Conservation (phyloP, 2,329 filamentous ascomycete species). For the Fusarium phyllophilum region DNA sequence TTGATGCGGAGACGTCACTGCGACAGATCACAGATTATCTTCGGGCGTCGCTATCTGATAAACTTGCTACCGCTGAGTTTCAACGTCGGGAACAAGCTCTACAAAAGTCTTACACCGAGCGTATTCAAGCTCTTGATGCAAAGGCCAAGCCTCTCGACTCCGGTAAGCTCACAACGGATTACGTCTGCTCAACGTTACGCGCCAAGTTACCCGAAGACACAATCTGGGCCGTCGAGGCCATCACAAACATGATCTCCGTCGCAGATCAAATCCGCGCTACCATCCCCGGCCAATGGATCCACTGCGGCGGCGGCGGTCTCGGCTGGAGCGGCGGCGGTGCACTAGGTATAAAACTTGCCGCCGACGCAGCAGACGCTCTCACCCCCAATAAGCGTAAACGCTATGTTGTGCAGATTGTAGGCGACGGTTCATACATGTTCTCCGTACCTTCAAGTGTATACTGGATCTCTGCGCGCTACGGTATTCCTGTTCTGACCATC, state of each 20-base stretch:
- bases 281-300: slow-evolving; percentile 9
- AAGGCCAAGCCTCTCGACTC: not conserved
- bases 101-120: not conserved
- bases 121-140: not conserved
- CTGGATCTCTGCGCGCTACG: slow-evolving; percentile 21
- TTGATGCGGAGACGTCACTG: not conserved
- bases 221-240: slow-evolving; percentile 7
- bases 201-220: not conserved
- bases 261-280: slow-evolving; percentile 11
- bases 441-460: slow-evolving; percentile 15
- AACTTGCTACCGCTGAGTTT: not conserved
- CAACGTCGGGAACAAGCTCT: not conserved
- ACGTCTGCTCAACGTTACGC: not conserved
- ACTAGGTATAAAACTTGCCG: slow-evolving; percentile 3
- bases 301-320: slow-evolving; percentile 15
- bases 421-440: slow-evolving; percentile 28
- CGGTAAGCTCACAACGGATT: not conserved
- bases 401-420: slow-evolving; percentile 12
- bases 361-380: not conserved
- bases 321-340: slow-evolving; percentile 22
- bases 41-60: rapidly evolving
- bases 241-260: slow-evolving; percentile 2
- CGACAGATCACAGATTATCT: slow-evolving; percentile 2
- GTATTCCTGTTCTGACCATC: slow-evolving; percentile 4
- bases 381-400: not conserved